Percentiles rank a stretch among this genome's conserved stretches.
phyloP scores from a whole-genome alignment of 2,329 filamentous ascomycete genomes.

The Fusarium sp. region DNA sequence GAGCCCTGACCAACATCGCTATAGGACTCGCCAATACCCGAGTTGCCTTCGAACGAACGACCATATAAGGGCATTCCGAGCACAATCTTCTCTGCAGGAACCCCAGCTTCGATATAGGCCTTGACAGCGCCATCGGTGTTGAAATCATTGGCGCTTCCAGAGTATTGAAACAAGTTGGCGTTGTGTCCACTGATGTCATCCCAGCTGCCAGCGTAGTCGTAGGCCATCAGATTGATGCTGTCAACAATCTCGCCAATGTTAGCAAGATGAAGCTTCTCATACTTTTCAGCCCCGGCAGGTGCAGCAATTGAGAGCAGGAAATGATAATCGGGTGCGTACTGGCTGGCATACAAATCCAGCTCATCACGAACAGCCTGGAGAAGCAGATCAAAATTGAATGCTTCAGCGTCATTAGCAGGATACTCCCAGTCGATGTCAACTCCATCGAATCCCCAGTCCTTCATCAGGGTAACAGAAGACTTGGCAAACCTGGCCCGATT shows the following conservation, averaged over 20 bases:
- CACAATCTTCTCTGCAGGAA: slow-evolving; percentile 30
- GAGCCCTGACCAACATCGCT: slow-evolving; percentile 32
- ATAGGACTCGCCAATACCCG: slow-evolving; percentile 31
- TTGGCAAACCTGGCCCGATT: slow-evolving; percentile 31
- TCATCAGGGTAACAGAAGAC: slow-evolving; percentile 36
- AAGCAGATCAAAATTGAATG: slow-evolving; percentile 33
- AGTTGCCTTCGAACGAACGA: slow-evolving; percentile 34
- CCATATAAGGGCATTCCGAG: slow-evolving; percentile 41
- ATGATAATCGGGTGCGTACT: slow-evolving; percentile 15
- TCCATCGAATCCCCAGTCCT: slow-evolving; percentile 39
- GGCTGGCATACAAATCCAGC: slow-evolving; percentile 22
- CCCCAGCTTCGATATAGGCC: slow-evolving; percentile 27
- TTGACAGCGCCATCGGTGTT: slow-evolving; percentile 29
- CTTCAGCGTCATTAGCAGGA: slow-evolving; percentile 23
- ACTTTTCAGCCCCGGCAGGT: slow-evolving; percentile 25
- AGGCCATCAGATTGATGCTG: slow-evolving; percentile 38
- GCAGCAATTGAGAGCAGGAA: slow-evolving; percentile 37
- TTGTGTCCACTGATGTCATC: slow-evolving; percentile 50
- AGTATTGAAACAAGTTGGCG: slow-evolving; percentile 58
- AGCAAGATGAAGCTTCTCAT: slow-evolving; percentile 31
- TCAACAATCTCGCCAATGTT: slow-evolving; percentile 23
- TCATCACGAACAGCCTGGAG: slow-evolving; percentile 34
- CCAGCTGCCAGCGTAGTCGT: slow-evolving; percentile 34
- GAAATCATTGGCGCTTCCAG: slow-evolving; percentile 8
- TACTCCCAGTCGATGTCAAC: slow-evolving; percentile 41